phyloP scores from a whole-genome alignment of 352 stramenopile genomes.

The Globisporangium cystogenes region DNA sequence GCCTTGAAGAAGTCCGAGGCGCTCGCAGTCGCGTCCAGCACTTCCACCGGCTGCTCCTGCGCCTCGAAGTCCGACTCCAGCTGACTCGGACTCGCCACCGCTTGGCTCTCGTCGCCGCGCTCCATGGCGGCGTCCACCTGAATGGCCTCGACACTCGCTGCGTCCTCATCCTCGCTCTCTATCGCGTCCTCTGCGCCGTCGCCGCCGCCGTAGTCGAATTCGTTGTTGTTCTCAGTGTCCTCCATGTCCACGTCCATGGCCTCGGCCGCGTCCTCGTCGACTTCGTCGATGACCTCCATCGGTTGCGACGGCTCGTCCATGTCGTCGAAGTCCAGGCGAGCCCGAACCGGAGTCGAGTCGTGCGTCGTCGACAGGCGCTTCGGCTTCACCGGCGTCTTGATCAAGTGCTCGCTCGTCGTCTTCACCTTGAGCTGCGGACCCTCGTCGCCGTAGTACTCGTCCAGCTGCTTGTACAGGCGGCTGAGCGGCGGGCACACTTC shows the following conservation, averaged over 20 bases:
- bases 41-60: not conserved
- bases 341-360: slow-evolving; percentile 6
- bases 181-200: slow-evolving; percentile 5
- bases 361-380: slow-evolving; percentile 5
- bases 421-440: slow-evolving; percentile 46
- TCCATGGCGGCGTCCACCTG: slow-evolving; percentile 22
- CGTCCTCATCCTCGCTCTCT: slow-evolving; percentile 9
- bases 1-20: slow-evolving; percentile 60
- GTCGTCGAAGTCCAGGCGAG: slow-evolving; percentile 14
- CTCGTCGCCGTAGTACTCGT: slow-evolving; percentile 50
- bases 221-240: slow-evolving; percentile 26
- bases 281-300: slow-evolving; percentile 19
- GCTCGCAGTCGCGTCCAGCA: slow-evolving; percentile 19
- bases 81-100: slow-evolving; percentile 3
- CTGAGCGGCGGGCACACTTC: slow-evolving; percentile 58
- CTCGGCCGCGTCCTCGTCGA: slow-evolving; percentile 21
- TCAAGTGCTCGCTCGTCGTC: slow-evolving; percentile 51
- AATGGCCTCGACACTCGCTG: slow-evolving; percentile 8
- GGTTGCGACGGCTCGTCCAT: slow-evolving; percentile 12
- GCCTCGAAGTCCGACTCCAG: slow-evolving; percentile 4
- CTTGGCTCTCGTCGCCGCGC: slow-evolving; percentile 17
- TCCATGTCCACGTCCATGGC: slow-evolving; percentile 24
- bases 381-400: slow-evolving; percentile 46
- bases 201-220: slow-evolving; percentile 3
- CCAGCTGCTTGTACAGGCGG: slow-evolving; percentile 70